Percentiles rank a stretch among this genome's conserved stretches.
Conservation (phyloP, 345 rosid species). For the Orychophragmus violaceus region DNA sequence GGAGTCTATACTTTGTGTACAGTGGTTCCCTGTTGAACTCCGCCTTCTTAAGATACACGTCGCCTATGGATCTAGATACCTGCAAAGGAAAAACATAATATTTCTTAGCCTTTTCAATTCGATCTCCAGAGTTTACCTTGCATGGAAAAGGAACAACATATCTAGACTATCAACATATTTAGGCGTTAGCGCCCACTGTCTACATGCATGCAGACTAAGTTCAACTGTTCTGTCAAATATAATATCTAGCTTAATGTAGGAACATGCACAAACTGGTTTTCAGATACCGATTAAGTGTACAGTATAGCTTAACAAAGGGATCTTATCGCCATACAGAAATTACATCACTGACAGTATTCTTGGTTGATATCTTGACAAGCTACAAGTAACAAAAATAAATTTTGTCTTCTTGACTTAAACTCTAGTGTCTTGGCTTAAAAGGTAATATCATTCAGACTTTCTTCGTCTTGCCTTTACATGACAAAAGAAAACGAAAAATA, state of each 20-base stretch:
- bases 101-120: not conserved
- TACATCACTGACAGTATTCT: not conserved
- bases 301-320: not conserved
- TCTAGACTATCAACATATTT: not conserved
- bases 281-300: not conserved
- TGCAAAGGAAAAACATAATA: slow-evolving; percentile 31
- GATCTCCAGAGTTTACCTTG: not conserved
- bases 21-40: slow-evolving; percentile 92
- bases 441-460: no score
- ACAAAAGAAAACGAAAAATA: no score
- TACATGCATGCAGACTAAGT: not conserved
- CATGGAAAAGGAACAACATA: not conserved
- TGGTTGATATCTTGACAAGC: not conserved
- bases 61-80: slow-evolving; percentile 95
- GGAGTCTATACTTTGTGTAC: slow-evolving; percentile 73
- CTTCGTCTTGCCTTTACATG: no score
- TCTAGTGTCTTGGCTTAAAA: not conserved
- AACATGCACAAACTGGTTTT: not conserved
- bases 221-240: not conserved
- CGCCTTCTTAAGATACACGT: slow-evolving; percentile 74
- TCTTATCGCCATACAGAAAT: not conserved
- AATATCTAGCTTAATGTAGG: not conserved
- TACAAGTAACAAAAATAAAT: not conserved
- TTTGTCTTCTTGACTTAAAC: not conserved
- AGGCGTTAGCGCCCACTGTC: not conserved